Base-by-base conservation (phyloP, 2,329 filamentous ascomycete species). In the Xylariaceae sp. region DNA sequence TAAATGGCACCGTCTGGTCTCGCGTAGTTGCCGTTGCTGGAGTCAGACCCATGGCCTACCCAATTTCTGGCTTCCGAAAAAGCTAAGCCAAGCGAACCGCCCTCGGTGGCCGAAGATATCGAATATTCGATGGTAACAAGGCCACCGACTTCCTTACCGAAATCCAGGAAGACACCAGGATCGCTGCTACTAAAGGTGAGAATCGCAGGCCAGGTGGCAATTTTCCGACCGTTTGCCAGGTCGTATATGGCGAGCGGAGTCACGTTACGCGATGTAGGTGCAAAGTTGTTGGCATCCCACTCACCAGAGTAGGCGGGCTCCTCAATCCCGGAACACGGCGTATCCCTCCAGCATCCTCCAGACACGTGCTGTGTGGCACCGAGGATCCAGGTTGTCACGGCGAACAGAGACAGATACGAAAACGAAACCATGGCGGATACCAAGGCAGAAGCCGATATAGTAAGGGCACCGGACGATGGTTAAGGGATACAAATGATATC, bases 251-350 rank as follows among this genome's bases (percentile, higher is more conserved):
- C 75, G 49, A 70, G 70, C 1, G 83, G 83, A 2, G 68, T 66
- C 2, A 84, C 75, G 3, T 70, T 80, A 42, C 84, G 75, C 2
- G 80, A 80, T 4, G 73, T 57, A 0, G 83, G 82, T 1, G 83
- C 79, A 64, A 78, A 84, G 53, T 82, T 86, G 64, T 83, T 80
- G 0, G 75, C 69, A 37, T 87, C 79, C 84, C 84, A 87, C 13
- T 72, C 71, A 0, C 84, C 84, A 1, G 77, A 75, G 62, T 86
- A 87, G 0, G 82, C 76, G 5, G 79, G 68, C 4, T 77, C 69
- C 8, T 68, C 67, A 2, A 82, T 78, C 2, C 78, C 78, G 17
- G 74, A 79, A 66, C 84, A 87, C 17, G 75, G 68, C 1, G 79
- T 81, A 56, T 83, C 69, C 60, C 79, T 74, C 83, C 83, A 87